Percentiles rank a stretch among this genome's conserved stretches.
These are phyloP conservation scores for Penicillium frequentans DNA, from an alignment of 2,329 filamentous ascomycete species.

Conservation along the genomic window DNA sequence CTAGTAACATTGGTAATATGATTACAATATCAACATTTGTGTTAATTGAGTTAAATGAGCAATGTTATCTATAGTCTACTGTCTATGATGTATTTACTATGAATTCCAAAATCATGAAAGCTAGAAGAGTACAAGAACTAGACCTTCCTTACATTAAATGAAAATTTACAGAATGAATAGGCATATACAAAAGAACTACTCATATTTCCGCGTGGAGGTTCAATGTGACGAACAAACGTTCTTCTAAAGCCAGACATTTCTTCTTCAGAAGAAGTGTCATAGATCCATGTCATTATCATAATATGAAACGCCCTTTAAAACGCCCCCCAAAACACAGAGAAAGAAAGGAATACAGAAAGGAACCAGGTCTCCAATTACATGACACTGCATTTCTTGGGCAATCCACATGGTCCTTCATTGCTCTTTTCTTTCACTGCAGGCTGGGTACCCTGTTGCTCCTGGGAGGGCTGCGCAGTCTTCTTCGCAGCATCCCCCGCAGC, in stretches of 20 bases:
- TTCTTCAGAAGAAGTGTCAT: background rate
- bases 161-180: too few relatives aligned
- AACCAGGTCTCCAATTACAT: slow-evolving; percentile 46
- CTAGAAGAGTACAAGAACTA: background rate
- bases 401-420: slow-evolving; percentile 67
- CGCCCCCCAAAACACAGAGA: slow-evolving; percentile 13
- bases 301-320: slow-evolving; percentile 12
- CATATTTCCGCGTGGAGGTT: background rate
- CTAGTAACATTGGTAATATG: slow-evolving; percentile 6
- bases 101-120: background rate
- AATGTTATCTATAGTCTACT: background rate
- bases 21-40: background rate
- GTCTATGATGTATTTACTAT: background rate
- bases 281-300: slow-evolving; percentile 8
- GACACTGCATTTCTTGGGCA: slow-evolving; percentile 73
- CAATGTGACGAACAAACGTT: background rate
- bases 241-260: background rate
- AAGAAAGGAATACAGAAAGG: slow-evolving; percentile 11
- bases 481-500: slow-evolving; percentile 27
- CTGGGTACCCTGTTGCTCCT: slow-evolving; percentile 30
- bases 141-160: too few relatives aligned
- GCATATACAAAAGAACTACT: background rate
- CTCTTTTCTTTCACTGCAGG: slow-evolving; percentile 46
- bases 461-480: slow-evolving; percentile 22
- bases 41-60: too few relatives aligned